phyloP scores from a whole-genome alignment of 345 rosid genomes.

The Anacardium occidentale region DNA sequence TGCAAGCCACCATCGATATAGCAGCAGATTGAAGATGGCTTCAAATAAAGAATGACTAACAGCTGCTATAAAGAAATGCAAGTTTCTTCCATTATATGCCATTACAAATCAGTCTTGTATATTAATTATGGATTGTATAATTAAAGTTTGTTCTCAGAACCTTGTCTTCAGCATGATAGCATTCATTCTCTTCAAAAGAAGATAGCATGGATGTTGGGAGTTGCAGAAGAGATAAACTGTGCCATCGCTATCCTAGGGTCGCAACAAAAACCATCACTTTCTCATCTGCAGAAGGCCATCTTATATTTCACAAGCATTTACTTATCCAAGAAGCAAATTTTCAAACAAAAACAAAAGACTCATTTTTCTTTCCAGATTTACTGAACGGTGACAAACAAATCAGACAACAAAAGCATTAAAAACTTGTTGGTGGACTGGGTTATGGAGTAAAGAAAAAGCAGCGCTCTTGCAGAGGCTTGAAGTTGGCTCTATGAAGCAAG shows the following conservation, averaged over 20 bases:
- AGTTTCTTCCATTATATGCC: too few species aligned
- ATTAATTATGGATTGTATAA: too few species aligned
- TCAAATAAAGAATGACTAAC: neutral
- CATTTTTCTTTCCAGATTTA: neutral
- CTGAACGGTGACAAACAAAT: too few species aligned
- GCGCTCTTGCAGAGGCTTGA: neutral
- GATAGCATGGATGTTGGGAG: neutral
- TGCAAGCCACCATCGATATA: neutral
- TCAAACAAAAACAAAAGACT: neutral
- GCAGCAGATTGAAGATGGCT: neutral
- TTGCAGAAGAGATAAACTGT: neutral
- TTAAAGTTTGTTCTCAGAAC: neutral
- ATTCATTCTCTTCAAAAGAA: slow-evolving; percentile 6
- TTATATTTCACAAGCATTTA: neutral
- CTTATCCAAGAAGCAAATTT: neutral
- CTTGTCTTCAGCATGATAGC: neutral
- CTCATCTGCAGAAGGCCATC: neutral
- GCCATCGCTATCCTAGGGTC: neutral
- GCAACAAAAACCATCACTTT: neutral
- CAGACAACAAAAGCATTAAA: neutral
- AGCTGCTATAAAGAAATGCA: too few species aligned
- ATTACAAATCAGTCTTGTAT: neutral
- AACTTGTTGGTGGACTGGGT: neutral
- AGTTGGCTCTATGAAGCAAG: slow-evolving; percentile 15
- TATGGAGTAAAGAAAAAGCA: neutral